phyloP scores from a whole-genome alignment of 805 yeast genomes.

The Barnettozyma wickerhamii region DNA sequence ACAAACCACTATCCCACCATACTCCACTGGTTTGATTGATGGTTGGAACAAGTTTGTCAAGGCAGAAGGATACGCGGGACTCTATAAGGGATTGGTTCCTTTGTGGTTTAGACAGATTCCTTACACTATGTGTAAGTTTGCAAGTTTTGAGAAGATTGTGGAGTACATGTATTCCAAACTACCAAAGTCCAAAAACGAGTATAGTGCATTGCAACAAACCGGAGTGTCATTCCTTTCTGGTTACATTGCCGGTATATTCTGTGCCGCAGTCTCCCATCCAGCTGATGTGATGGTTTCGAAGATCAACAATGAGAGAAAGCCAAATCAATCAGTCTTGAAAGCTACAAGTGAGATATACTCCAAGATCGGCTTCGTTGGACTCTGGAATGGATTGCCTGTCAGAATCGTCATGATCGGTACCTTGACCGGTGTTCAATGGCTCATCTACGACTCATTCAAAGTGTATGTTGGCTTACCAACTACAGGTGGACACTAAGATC shows the following conservation, averaged over 20 bases:
- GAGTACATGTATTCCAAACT: conserved; percentile 68
- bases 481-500: conserved; percentile 51
- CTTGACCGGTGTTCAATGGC: conserved; percentile 95
- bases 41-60: conserved; percentile 66
- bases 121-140: conserved; percentile 97
- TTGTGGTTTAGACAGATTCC: conserved; percentile 97
- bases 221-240: conserved; percentile 96
- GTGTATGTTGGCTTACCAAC: conserved; percentile 94
- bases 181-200: conserved; percentile 69
- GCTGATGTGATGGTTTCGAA: conserved; percentile 99
- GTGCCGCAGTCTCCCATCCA: conserved; percentile 95
- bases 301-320: conserved; percentile 67
- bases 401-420: conserved; percentile 98
- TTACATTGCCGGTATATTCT: conserved; percentile 94
- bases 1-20: conserved; percentile 91
- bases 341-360: conserved; percentile 73
- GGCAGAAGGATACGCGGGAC: conserved; percentile 64
- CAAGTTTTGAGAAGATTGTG: conserved; percentile 90
- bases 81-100: conserved; percentile 88
- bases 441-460: conserved; percentile 93
- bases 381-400: conserved; percentile 93
- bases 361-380: conserved; percentile 82
- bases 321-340: conserved; percentile 59
- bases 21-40: conserved; percentile 55
- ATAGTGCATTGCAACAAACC: conserved; percentile 74